Conservation (phyloP, 352 stramenopile species). For the Globisporangium uncinulatum region DNA sequence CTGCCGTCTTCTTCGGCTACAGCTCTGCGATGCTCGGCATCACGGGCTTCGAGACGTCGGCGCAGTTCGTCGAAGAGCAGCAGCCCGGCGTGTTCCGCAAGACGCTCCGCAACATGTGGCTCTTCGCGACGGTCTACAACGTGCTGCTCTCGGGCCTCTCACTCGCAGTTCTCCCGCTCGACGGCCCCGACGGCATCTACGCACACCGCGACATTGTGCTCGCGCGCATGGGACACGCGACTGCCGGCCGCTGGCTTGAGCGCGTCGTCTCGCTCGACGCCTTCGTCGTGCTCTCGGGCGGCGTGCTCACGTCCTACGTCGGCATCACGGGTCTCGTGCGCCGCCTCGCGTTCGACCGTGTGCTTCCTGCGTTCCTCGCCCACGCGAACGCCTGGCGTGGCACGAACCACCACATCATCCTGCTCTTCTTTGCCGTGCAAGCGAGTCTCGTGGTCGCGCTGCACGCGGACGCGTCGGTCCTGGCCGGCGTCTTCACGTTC, state of each 20-base stretch:
- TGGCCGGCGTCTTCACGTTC: slow-evolving; percentile 82
- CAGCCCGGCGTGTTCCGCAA: slow-evolving; percentile 66
- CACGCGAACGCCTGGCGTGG: slow-evolving; percentile 50
- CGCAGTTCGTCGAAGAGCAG: slow-evolving; percentile 87
- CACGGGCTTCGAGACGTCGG: slow-evolving; percentile 83
- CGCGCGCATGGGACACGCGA: slow-evolving; percentile 46
- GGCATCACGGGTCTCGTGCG: slow-evolving; percentile 70
- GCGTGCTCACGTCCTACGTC: slow-evolving; percentile 79
- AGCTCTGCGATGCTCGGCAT: slow-evolving; percentile 81
- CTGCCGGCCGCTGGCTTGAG: slow-evolving; percentile 34
- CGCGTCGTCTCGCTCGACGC: slow-evolving; percentile 68
- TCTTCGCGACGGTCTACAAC: slow-evolving; percentile 80
- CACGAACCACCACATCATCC: slow-evolving; percentile 76
- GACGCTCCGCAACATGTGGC: slow-evolving; percentile 78
- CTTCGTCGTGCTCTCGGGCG: slow-evolving; percentile 84
- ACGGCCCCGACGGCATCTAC: slow-evolving; percentile 29
- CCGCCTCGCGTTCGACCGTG: slow-evolving; percentile 64
- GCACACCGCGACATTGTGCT: slow-evolving; percentile 55
- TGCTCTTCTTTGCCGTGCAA: slow-evolving; percentile 56
- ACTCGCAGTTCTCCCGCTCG: slow-evolving; percentile 72
- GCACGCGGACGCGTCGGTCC: slow-evolving; percentile 57
- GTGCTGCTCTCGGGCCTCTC: slow-evolving; percentile 53
- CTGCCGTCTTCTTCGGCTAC: slow-evolving; percentile 69
- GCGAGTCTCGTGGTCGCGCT: slow-evolving; percentile 67
- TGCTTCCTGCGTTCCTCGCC: slow-evolving; percentile 46